Evolutionary conservation across 176 grass and related monocot genomes (phyloP).

Genomic region (Hyparrhenia diplandra): DNA sequence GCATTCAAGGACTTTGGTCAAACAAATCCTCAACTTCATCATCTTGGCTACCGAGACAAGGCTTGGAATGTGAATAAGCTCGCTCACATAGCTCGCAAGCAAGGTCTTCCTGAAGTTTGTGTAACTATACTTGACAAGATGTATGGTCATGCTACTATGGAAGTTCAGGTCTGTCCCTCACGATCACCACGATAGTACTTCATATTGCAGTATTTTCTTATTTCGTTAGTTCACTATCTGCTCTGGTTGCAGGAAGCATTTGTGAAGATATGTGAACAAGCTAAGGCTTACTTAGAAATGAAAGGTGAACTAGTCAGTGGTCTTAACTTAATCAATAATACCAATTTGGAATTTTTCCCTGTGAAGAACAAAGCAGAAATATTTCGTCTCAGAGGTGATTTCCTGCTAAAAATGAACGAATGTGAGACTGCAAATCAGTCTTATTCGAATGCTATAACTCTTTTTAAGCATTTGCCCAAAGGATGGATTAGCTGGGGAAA

Average conservation of each 20-base stretch:
- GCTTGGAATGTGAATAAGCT: conserved; percentile 99
- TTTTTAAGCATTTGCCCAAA: conserved; percentile 96
- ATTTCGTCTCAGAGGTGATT: conserved; percentile 91
- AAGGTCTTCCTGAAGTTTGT: conserved; percentile 96
- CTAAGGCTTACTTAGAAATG: conserved; percentile 96
- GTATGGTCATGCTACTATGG: conserved; percentile 99
- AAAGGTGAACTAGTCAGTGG: conserved; percentile 92
- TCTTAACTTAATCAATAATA: conserved; percentile 91
- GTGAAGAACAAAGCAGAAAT: conserved; percentile 97
- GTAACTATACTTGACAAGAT: conserved; percentile 96
- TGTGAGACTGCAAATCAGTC: conserved; percentile 64
- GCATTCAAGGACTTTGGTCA: conserved; percentile 88
- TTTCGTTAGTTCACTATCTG: conserved; percentile 12
- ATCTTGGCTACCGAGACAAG: conserved; percentile 96
- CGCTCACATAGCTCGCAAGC: conserved; percentile 89
- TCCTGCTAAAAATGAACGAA: conserved; percentile 86
- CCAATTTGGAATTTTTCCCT: conserved; percentile 96
- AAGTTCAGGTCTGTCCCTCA: conserved; percentile 81
- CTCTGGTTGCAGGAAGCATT: conserved; percentile 86
- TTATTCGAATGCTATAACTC: conserved; percentile 88
- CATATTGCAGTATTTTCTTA: neutral
- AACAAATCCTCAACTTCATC: conserved; percentile 95
- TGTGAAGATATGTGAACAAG: conserved; percentile 99
- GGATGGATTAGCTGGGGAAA: conserved; percentile 99
- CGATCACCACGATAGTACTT: neutral